These are phyloP conservation scores for Martiniozyma asiatica DNA, from an alignment of 1,139 yeast genomes.

Conservation along the genomic window DNA sequence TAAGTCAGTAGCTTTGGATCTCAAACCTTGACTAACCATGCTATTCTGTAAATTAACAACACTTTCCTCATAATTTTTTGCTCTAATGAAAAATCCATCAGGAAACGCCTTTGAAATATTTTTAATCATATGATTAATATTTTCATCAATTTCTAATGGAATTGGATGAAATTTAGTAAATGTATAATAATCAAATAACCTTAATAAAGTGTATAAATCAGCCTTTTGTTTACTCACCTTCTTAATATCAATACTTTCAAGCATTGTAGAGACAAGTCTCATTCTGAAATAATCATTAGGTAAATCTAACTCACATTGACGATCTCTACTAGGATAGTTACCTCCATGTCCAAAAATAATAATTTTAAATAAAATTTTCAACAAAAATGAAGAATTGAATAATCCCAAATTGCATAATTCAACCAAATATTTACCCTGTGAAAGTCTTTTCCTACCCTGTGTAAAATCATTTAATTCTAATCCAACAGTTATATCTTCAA, in stretches of 20 bases:
- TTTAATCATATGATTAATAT: slow-evolving; percentile 25
- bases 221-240: slow-evolving; percentile 20
- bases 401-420: slow-evolving; percentile 42
- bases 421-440: slow-evolving; percentile 50
- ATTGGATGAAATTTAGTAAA: slow-evolving; percentile 52
- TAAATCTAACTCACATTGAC: slow-evolving; percentile 36
- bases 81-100: slow-evolving; percentile 26
- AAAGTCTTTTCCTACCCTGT: slow-evolving; percentile 46
- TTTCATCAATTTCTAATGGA: slow-evolving; percentile 50
- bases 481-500: slow-evolving; percentile 55
- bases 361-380: slow-evolving; percentile 47
- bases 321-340: slow-evolving; percentile 44
- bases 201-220: slow-evolving; percentile 26
- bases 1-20: slow-evolving; percentile 12
- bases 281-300: slow-evolving; percentile 66
- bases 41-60: slow-evolving; percentile 27
- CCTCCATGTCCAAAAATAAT: slow-evolving; percentile 58
- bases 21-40: slow-evolving; percentile 12
- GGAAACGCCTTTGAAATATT: slow-evolving; percentile 9
- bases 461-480: slow-evolving; percentile 55
- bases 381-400: slow-evolving; percentile 35
- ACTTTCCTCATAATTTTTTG: slow-evolving; percentile 32
- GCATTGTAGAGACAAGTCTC: slow-evolving; percentile 32
- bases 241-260: slow-evolving; percentile 4
- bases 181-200: slow-evolving; percentile 66